Base-by-base conservation (phyloP, 106 monocot species). In the Iris macrosiphon region DNA sequence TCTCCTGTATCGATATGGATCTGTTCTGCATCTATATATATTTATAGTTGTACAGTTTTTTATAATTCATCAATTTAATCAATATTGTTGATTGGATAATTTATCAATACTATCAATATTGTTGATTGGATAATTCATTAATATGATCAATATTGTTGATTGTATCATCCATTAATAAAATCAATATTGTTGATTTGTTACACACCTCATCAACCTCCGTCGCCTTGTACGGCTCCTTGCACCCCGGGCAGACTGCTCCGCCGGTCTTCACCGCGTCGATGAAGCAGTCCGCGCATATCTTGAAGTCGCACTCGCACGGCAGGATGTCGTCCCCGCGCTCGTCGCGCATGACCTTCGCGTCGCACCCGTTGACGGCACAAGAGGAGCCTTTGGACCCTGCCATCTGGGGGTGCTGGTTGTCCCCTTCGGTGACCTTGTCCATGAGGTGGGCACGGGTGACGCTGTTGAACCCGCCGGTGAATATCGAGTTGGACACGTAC, bases 341-440 rank as follows among this genome's bases (percentile, higher is more conserved):
- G 10, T 87, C 81, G 8, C 57, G 67, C 77, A 81, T 87, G 44
- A 78, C 68, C 55, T 81, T 74, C 17, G 55, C 40, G 37, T 87
- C 77, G 38, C 87, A 87, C 1, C 81, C 77, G 20, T 48, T 52
- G 49, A 87, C 55, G 2, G 63, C 29, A 45, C 87, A 87, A 49
- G 42, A 54, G 0, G 87, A 73, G 10, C 63, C 81, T 63, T 81
- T 81, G 18, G 73, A 34, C 8, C 74, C 72, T 14, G 78, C 72
- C 78, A 76, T 80, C 52, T 85, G 81, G 1, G 74, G 74, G 30
- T 81, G 81, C 0, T 75, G 64, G 12, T 12, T 57, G 45, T 88
- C 81, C 3, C 77, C 77, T 12, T 87, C 88, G 9, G 79, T 83
- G 14, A 88, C 75, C 48, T 88, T 88, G 35, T 83, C 88, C 88